Evolutionary conservation across 2,329 filamentous ascomycete species (phyloP).

Genomic region (Colletotrichum filicis): DNA sequence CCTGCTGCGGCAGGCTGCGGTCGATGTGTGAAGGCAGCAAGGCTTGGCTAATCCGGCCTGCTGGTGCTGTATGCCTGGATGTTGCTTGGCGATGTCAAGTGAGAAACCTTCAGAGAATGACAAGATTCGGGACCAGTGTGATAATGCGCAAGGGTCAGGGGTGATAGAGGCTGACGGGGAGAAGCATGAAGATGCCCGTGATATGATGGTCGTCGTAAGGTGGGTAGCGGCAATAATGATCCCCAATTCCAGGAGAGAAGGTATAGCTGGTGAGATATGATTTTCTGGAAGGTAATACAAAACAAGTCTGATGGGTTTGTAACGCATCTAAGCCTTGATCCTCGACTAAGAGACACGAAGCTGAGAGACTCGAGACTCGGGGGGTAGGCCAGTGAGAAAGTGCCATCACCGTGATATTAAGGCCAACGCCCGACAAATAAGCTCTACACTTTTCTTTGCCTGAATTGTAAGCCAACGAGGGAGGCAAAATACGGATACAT

Average conservation of each 20-base stretch:
- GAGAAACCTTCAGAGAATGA: not conserved
- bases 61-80: not conserved
- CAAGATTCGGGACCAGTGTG: not conserved
- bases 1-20: not conserved
- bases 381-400: not conserved
- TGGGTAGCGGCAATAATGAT: not conserved
- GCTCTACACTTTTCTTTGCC: not conserved
- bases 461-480: not conserved
- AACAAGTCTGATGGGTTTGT: conserved; percentile 19
- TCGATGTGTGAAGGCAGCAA: not conserved
- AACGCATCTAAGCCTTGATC: conserved; percentile 10
- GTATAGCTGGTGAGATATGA: conserved; percentile 13
- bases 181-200: conserved; percentile 14
- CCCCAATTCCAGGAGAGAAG: not conserved
- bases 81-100: conserved; percentile 2
- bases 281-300: conserved; percentile 8
- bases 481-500: not conserved
- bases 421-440: not conserved
- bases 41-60: not conserved
- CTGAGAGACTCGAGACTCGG: not conserved
- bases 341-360: not conserved
- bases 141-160: not conserved
- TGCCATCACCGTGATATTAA: not conserved
- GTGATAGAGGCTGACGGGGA: not conserved
- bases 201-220: conserved; percentile 27